Evolutionary conservation across 345 rosid species (phyloP), one percentile per base, ranked within the genome.

Genomic region (Gossypium rotundifolium): DNA sequence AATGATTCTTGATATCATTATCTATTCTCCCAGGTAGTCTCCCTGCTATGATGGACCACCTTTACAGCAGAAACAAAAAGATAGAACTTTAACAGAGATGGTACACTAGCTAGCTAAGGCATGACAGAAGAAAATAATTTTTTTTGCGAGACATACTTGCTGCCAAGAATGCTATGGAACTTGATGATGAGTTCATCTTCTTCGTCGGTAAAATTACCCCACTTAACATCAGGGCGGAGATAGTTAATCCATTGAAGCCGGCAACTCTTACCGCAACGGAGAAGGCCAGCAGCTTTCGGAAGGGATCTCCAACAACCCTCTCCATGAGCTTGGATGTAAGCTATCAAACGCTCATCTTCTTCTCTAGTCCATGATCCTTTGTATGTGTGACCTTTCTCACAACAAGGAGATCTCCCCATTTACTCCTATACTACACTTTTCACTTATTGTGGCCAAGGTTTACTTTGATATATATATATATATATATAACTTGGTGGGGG

Each of bases 271-370:
- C 95, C 95, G 16, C 92, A 90, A 2, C 91, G 84, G 54, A 88
- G 91, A 66, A 90, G 95, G 27, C 95, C 95, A 8, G 95, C 95
- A 0, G 95, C 88, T 82, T 90, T 88, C 7, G 95, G 92, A 9
- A 90, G 91, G 22, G 95, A 90, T 20, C 95, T 89, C 95, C 95
- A 90, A 66, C 95, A 87, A 11, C 95, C 95, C 77, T 88, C 91
- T 0, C 95, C 92, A 2, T 90, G 92, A 33, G 92, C 85, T 80
- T 87, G 78, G 53, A 90, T 90, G 61, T 90, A 90, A 40, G 89
- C 80, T 65, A 84, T 76, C 58, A 90, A 87, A 17, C 89, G 84
- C 79, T 88, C 92, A 17, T 90, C 95, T 82, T 90, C 95, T 79
- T 90, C 92, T 72, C 86, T 88, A 7, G 95, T 88, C 92, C 95